Base-by-base conservation (phyloP, 192 early-diverging fungal species). In the Geosiphon pyriformis region DNA sequence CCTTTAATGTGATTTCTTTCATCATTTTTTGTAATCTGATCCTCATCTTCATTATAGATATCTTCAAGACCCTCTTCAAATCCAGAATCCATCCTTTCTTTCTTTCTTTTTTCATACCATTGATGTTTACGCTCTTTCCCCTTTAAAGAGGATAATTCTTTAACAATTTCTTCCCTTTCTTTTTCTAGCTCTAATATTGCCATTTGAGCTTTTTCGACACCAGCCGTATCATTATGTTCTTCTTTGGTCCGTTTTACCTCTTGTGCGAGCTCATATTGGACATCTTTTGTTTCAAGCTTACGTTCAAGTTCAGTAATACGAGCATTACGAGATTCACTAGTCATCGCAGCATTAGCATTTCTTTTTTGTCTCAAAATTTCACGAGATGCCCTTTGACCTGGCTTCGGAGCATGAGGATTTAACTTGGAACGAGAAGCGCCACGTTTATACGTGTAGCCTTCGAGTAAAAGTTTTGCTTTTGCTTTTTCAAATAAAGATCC, bases 51-150 rank as follows among this genome's bases (percentile, higher is more conserved):
- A 46, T 60, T 34, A 17, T 25, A 37, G 15, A 32, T 34, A 34
- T 59, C 57, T 59, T 34, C 57, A 30, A 49, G 33, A 61, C 23
- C n/a, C 22, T 65, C 62, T 22, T 53, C 62, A 20, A 65, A 65
- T 35, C 62, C 62, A 11, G 69, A 56, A 55, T 70, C 71, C 4
- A 52, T 64, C 17, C 68, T 65, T 32, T 69, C 58, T 31, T 73
- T 67, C 50, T 83, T 81, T 29, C 72, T 70, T 62, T 75, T 75
- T 53, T 83, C 79, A 26, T 83, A 83, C 82, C 82, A 83, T 52
- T 81, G 82, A 59, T 83, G 82, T 61, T 83, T 83, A 50, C 82
- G 75, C 65, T 83, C 82, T 64, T 83, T 79, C 25, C 75, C 72
- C 56, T 78, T 79, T 12, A 81, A 67, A 7, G 62, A 71, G 0